These are phyloP conservation scores for Aspergillaceae sp. DNA, from an alignment of 2,329 filamentous ascomycete genomes.

Conservation along the genomic window DNA sequence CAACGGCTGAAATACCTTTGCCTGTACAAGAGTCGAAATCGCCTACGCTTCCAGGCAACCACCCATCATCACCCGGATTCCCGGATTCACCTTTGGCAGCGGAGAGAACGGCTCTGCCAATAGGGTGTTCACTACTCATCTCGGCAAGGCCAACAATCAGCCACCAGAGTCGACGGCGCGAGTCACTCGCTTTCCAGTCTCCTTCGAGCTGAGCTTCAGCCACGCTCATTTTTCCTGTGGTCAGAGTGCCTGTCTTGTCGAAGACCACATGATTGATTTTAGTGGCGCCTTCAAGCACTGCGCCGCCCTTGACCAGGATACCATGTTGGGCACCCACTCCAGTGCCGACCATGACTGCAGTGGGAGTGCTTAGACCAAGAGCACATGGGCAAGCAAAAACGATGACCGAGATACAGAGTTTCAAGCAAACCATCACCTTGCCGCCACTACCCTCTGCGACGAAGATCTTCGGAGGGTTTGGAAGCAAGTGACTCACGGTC, in stretches of 20 bases:
- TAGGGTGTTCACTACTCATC: constrained; percentile 90
- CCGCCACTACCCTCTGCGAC: constrained; percentile 70
- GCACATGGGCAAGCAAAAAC: constrained; percentile 97
- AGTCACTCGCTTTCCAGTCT: constrained; percentile 60
- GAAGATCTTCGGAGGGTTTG: constrained; percentile 83
- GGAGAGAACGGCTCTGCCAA: constrained; percentile 75
- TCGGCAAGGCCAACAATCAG: constrained; percentile 90
- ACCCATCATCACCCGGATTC: constrained; percentile 58
- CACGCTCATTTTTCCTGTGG: constrained; percentile 90
- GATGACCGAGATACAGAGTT: constrained; percentile 96
- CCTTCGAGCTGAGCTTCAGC: constrained; percentile 59
- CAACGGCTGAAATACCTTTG: constrained; percentile 70
- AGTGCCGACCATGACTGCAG: constrained; percentile 98
- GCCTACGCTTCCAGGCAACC: constrained; percentile 70
- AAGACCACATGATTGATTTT: constrained; percentile 84
- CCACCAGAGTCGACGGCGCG: constrained; percentile 79
- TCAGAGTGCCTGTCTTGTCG: constrained; percentile 94
- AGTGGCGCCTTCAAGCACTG: constrained; percentile 80
- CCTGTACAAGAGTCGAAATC: constrained; percentile 80
- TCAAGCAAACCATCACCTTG: constrained; percentile 90
- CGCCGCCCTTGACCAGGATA: constrained; percentile 95
- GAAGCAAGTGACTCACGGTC: constrained; percentile 78
- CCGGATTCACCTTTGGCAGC: constrained; percentile 69
- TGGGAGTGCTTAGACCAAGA: constrained; percentile 89
- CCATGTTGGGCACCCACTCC: constrained; percentile 91